Evolutionary conservation across 768 basidiomycete genomes (phyloP).

Genomic region (Strobilomyces confusus): DNA sequence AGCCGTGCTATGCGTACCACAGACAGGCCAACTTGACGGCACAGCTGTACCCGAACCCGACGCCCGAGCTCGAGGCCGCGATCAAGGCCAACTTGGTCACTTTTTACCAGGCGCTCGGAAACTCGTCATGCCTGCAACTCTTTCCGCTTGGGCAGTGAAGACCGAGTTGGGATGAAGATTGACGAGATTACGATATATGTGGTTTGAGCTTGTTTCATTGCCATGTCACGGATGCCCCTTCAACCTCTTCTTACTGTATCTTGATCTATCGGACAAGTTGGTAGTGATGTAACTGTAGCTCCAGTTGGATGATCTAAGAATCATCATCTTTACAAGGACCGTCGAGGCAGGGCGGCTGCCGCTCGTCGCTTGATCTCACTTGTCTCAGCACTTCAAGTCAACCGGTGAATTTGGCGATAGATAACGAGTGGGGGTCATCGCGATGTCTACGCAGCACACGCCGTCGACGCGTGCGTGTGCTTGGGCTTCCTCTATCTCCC

Average conservation of each 20-base stretch:
- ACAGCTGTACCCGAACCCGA: conserved; percentile 21
- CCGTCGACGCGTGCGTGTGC: background rate
- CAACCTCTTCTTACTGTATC: too few relatives aligned
- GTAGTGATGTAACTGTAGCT: too few relatives aligned
- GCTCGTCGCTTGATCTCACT: too few relatives aligned
- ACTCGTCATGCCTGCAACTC: conserved; percentile 12
- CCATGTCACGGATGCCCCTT: background rate
- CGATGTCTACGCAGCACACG: background rate
- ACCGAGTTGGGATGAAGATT: background rate
- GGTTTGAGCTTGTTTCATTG: too few relatives aligned
- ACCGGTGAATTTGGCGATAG: background rate
- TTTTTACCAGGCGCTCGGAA: conserved; percentile 8
- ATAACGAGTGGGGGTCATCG: background rate
- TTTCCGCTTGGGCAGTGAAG: conserved; percentile 16
- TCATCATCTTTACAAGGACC: too few relatives aligned
- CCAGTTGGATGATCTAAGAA: too few relatives aligned
- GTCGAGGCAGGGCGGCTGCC: too few relatives aligned
- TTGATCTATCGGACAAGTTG: too few relatives aligned
- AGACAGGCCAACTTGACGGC: conserved; percentile 19
- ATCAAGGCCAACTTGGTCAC: conserved; percentile 21
- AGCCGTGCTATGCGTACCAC: conserved; percentile 21
- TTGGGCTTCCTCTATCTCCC: background rate
- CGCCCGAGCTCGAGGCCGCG: conserved; percentile 15
- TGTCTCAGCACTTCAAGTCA: background rate
- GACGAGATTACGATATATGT: background rate